Conservation (phyloP, 2,329 filamentous ascomycete species). For the Diplodia seriata region DNA sequence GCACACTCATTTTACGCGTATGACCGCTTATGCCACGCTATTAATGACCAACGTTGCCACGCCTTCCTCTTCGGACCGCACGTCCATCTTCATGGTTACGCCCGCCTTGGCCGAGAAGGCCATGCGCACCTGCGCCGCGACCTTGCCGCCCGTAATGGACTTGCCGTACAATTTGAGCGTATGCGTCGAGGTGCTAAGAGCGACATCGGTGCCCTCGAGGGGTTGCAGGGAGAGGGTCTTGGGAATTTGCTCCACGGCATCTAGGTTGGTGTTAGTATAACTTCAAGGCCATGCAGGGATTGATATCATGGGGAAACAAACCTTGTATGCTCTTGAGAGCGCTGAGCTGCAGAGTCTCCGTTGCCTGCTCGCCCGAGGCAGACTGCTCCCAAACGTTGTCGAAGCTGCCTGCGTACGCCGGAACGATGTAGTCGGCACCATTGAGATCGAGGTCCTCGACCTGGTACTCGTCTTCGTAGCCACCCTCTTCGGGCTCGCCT, state of each 20-base stretch:
- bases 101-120: conserved; percentile 91
- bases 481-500: conserved; percentile 86
- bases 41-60: conserved; percentile 84
- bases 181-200: conserved; percentile 86
- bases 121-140: conserved; percentile 89
- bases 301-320: conserved; percentile 58
- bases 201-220: conserved; percentile 91
- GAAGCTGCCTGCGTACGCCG: conserved; percentile 93
- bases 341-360: conserved; percentile 87
- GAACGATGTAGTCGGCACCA: conserved; percentile 92
- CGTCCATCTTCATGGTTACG: conserved; percentile 93
- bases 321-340: conserved; percentile 91
- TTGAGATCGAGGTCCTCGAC: conserved; percentile 57
- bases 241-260: conserved; percentile 90
- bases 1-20: not conserved
- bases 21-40: conserved; percentile 72
- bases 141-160: conserved; percentile 87
- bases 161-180: conserved; percentile 96
- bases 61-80: conserved; percentile 90
- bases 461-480: conserved; percentile 95
- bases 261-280: conserved; percentile 52
- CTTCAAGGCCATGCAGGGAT: conserved; percentile 2
- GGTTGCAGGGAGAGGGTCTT: conserved; percentile 89
- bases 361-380: conserved; percentile 85
- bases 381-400: conserved; percentile 95